Base-by-base conservation (phyloP, 1,284 basidiomycete genomes). In the Laetiporus sulphureus region DNA sequence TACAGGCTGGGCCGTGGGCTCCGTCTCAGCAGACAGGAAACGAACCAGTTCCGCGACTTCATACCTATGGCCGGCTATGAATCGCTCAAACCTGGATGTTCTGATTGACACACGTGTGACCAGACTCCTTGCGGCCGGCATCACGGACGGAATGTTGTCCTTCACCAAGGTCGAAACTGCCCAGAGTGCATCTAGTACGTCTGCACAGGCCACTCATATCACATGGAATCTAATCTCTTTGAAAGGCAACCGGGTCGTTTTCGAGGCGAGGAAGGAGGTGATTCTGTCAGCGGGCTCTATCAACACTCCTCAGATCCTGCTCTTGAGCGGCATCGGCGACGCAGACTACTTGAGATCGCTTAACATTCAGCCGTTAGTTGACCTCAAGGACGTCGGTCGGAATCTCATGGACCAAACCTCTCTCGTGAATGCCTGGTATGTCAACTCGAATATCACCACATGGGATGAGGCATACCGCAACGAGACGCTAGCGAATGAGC, bases 401-500 rank as follows among this genome's bases (percentile, higher is more conserved):
- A 45, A 53, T 40, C 41, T 53, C 38, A 11, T 43, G 43, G 68
- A 68, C 42, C 68, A 71, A 34, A 45, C 59, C 1, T 46, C 58
- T 11, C 39, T 65, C 11, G 32, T 44, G 6, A 55, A 54, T 38
- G 41, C 48, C 11, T 70, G 55, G 48, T 31, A 45, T 11, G 61
- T 64, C 13, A 65, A 65, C 41, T 45, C 53, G 5, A n/a, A n/a
- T n/a, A 60, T 53, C 1, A 15, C 61, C 54, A 2, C 60, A 0
- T 43, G 50, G 20, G 60, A 66, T 27, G 31, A 35, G 19, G 33
- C 53, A 6, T 22, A 46, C 5, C 36, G 49, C n/a, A 56, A 56
- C 31, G 54, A 53, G 16, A 47, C 53, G 1, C 48, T 59, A 16
- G 30, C 53, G 10, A 38, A 34, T 2, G 46, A 41, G 7, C 24